A percentile compares a stretch with the other conserved stretches of the same genome.
phyloP scores from a whole-genome alignment of 768 basidiomycete species.

The Calocera viscosa region DNA sequence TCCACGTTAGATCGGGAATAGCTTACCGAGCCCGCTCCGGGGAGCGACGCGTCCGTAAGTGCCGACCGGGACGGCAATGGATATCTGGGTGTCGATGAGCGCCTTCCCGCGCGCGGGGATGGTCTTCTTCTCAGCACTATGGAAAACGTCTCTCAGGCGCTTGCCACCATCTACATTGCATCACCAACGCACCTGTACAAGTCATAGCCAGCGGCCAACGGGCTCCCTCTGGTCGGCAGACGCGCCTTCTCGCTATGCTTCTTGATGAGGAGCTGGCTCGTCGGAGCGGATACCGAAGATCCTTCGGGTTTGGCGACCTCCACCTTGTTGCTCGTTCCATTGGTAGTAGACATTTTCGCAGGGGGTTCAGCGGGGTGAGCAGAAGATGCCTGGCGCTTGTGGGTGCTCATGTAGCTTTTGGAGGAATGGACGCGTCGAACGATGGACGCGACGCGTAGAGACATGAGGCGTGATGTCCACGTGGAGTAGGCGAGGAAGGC shows the following conservation, averaged over 20 bases:
- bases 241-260: conserved; percentile 68
- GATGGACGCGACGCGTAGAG: conserved; percentile 2
- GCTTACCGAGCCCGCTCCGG: conserved; percentile 81
- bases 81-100: conserved; percentile 78
- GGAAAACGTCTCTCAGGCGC: neutral
- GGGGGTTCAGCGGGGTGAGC: conserved; percentile 2
- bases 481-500: neutral
- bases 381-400: conserved; percentile 3
- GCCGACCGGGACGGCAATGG: conserved; percentile 83
- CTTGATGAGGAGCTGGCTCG: conserved; percentile 55
- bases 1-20: neutral
- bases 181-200: conserved; percentile 60
- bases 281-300: neutral
- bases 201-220: conserved; percentile 87
- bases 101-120: conserved; percentile 88
- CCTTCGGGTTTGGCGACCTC: neutral
- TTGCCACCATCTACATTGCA: neutral
- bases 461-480: conserved; percentile 8
- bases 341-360: neutral
- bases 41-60: conserved; percentile 97
- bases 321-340: neutral
- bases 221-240: conserved; percentile 75
- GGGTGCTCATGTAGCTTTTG: neutral
- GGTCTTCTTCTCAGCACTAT: conserved; percentile 68
- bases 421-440: neutral